Conservation (phyloP, 768 basidiomycete species). For the Pleurotus tuoliensis region DNA sequence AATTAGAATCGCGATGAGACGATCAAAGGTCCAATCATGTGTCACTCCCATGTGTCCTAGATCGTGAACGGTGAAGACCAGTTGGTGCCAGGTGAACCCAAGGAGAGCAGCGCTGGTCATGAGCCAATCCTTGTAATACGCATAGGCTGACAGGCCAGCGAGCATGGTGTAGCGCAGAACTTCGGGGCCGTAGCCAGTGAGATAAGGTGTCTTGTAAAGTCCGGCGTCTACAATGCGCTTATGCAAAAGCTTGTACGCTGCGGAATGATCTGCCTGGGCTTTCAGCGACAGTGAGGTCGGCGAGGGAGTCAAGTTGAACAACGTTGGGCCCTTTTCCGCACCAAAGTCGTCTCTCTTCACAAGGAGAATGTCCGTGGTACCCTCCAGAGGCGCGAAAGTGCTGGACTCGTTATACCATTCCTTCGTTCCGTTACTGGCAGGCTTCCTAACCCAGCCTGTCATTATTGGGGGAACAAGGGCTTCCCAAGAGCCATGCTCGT, state of each 20-base stretch:
- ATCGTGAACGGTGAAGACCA: conserved; percentile 91
- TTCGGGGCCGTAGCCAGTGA: conserved; percentile 89
- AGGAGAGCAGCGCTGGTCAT: conserved; percentile 74
- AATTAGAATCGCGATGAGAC: conserved; percentile 72
- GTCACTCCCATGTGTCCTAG: conserved; percentile 94
- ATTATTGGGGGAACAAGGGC: conserved; percentile 85
- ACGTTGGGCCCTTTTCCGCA: conserved; percentile 27
- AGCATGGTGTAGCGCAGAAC: conserved; percentile 73
- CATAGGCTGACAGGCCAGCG: conserved; percentile 50
- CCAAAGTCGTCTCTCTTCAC: conserved; percentile 36
- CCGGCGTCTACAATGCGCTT: conserved; percentile 70
- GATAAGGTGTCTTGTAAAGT: conserved; percentile 78
- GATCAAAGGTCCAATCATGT: conserved; percentile 79
- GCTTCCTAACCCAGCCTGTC: conserved; percentile 72
- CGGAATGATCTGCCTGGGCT: conserved; percentile 62
- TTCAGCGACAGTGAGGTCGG: conserved; percentile 52
- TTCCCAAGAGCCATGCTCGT: conserved; percentile 52
- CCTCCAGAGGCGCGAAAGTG: conserved; percentile 30
- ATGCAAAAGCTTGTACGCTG: conserved; percentile 80
- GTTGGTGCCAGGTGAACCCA: conserved; percentile 92
- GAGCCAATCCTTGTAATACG: conserved; percentile 64
- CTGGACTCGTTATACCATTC: conserved; percentile 66
- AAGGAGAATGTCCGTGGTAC: conserved; percentile 58
- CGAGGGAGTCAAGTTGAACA: conserved; percentile 47
- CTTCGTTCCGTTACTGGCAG: conserved; percentile 27